These are phyloP conservation scores for Neofusicoccum umdonicola DNA, from an alignment of 2,329 filamentous ascomycete genomes.

Conservation along the genomic window DNA sequence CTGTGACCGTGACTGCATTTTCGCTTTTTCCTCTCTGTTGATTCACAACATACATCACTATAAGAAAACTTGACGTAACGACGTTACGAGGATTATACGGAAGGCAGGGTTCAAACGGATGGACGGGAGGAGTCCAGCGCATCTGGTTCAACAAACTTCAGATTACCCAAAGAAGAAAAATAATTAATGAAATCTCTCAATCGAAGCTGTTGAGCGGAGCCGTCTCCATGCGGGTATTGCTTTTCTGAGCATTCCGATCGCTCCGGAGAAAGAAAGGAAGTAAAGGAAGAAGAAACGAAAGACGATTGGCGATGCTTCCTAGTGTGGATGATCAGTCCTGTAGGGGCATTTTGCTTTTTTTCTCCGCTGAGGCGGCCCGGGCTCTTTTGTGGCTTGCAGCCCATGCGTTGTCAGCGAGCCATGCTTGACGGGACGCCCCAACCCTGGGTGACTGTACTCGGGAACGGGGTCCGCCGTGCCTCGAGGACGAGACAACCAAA, in stretches of 20 bases:
- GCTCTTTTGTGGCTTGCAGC: neutral
- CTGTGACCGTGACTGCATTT: conserved; percentile 21
- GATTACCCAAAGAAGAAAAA: neutral
- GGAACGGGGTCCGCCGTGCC: neutral
- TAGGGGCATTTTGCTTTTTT: neutral
- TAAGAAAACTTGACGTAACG: neutral
- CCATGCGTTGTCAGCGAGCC: conserved; percentile 3
- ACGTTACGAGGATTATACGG: neutral
- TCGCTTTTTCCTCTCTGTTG: neutral
- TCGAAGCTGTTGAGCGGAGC: neutral
- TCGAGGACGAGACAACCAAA: neutral
- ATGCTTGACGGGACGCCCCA: neutral
- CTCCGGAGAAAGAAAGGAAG: neutral
- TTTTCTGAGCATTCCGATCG: neutral
- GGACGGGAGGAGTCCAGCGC: neutral
- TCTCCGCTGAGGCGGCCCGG: neutral
- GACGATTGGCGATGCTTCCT: neutral
- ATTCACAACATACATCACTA: neutral
- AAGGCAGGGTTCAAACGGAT: neutral
- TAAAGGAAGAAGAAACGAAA: neutral
- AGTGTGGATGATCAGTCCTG: neutral
- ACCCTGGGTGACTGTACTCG: neutral
- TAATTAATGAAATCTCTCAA: neutral
- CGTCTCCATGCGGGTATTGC: neutral
- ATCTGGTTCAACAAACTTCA: neutral